phyloP scores from a whole-genome alignment of 75 land plant genomes.

The Sequoia sempervirens region DNA sequence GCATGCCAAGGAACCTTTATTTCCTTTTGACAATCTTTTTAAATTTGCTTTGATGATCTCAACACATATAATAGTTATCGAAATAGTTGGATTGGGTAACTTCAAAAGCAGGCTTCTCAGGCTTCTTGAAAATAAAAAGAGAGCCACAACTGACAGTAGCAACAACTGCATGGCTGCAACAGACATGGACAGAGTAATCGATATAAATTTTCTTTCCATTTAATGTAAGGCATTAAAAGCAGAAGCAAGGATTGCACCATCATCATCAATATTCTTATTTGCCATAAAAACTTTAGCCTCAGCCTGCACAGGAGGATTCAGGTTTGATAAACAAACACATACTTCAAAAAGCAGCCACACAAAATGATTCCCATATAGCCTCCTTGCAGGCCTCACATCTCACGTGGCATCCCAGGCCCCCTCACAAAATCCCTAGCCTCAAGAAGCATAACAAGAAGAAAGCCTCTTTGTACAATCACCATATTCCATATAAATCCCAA shows the following conservation, averaged over 20 bases:
- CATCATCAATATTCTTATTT: background rate
- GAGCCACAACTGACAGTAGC: no score
- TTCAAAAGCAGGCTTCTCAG: no score
- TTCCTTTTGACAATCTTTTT: no score
- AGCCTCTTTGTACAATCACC: background rate
- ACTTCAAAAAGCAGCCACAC: slow-evolving; percentile 86
- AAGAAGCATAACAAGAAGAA: background rate
- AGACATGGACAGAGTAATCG: slow-evolving; percentile 21
- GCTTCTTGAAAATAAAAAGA: no score
- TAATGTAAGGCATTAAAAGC: slow-evolving; percentile 11
- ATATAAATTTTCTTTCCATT: slow-evolving; percentile 28
- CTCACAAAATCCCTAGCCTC: slow-evolving; percentile 26
- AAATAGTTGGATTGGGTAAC: no score
- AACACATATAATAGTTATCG: no score
- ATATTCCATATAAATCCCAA: background rate
- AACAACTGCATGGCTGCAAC: no score
- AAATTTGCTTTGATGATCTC: no score
- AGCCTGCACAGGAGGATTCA: background rate
- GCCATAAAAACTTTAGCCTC: background rate
- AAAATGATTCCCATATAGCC: slow-evolving; percentile 68
- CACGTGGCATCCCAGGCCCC: slow-evolving; percentile 81
- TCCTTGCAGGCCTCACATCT: slow-evolving; percentile 81
- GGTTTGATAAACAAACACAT: slow-evolving; percentile 45
- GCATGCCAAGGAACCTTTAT: no score
- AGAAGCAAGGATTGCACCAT: background rate